Base-by-base conservation (phyloP, 73 alveolate genomes). In the Diophrys sp. region DNA sequence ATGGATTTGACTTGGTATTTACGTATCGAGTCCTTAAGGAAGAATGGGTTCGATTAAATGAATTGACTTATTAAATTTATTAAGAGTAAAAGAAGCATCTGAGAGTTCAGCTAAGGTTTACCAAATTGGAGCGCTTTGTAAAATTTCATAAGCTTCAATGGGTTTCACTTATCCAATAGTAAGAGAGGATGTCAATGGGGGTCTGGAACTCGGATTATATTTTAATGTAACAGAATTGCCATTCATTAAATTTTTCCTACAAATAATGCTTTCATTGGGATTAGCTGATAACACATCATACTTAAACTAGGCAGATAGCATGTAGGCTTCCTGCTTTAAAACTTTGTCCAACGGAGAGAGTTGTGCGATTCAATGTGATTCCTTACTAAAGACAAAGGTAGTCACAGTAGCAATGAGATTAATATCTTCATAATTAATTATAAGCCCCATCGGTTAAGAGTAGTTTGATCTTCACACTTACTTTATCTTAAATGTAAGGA, bases 161-260 rank as follows among this genome's bases (percentile, higher is more conserved):
- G 80, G 70, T 29, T 56, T 29, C 34, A 34, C 54, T 23, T 75
- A 53, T 44, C 91, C 96, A 79, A 85, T 90, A 0, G 85, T 77
- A 57, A 85, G 82, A 67, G 96, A 84, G 67, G 93, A 97, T 94
- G 80, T 94, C 98, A 66, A 91, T 93, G 54, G 90, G 88, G 62
- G 92, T 95, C 67, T 80, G 84, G 89, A 94, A 87, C 23, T 77
- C 55, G 87, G 82, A 14, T 97, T 97, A 32, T 94, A 91, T 66
- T 97, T 97, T 31, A 94, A 67, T 29, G 56, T 31, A 32, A 94
- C 89, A 18, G 75, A 94, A 80, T 91, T 89, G 84, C 94, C 82
- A 83, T 94, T 89, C 72, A 76, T 81, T 84, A 78, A 94, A 77
- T 94, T 87, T 75, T 74, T 85, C 56, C 85, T 76, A 53, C 84